Conservation (phyloP, 148 eudicot genomes). For the Rhododendron kiyosumense region DNA sequence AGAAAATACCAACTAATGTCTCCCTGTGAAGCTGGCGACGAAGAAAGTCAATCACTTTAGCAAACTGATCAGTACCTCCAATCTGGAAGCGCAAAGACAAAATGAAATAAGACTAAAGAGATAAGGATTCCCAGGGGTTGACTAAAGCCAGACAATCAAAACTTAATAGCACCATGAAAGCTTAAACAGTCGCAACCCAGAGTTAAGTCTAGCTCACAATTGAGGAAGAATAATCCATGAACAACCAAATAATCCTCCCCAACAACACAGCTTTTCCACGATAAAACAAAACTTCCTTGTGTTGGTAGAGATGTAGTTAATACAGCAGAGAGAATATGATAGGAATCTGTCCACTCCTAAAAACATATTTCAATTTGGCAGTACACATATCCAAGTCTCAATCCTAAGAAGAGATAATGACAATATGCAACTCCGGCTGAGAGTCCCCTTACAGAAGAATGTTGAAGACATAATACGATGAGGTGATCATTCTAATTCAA, state of each 20-base stretch:
- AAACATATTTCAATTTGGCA: neutral
- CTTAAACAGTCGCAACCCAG: neutral
- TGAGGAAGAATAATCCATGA: neutral
- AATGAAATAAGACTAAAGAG: neutral
- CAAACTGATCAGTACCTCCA: conserved; percentile 77
- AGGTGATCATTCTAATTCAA: neutral
- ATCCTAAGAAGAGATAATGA: neutral
- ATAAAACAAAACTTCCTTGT: neutral
- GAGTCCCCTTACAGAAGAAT: neutral
- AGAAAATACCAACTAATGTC: conserved; percentile 51
- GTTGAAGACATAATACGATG: neutral
- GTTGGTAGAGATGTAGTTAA: neutral
- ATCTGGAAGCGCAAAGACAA: conserved; percentile 35
- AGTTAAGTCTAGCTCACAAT: neutral
- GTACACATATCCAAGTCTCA: neutral
- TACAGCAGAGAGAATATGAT: neutral
- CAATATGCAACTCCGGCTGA: neutral
- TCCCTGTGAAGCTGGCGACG: conserved; percentile 90
- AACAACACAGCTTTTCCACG: neutral
- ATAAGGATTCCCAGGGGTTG: neutral
- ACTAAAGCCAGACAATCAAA: neutral
- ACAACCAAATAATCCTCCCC: neutral
- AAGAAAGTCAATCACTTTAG: conserved; percentile 79
- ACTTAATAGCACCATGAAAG: neutral
- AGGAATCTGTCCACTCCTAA: neutral